Conservation (phyloP, 805 yeast species). For the Starmera dryadoides region DNA sequence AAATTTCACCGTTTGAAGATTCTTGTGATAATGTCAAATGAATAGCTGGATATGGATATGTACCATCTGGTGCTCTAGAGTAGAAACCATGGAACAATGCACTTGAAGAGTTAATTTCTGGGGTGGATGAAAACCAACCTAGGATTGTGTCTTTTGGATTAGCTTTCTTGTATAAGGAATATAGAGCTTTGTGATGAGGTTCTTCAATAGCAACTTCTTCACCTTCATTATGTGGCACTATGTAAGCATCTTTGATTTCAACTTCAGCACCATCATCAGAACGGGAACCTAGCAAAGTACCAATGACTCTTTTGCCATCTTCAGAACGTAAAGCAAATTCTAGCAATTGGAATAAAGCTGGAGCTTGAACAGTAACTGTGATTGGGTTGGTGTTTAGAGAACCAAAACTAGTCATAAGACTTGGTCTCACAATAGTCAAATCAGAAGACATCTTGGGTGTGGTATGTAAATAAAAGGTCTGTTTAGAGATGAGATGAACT, state of each 20-base stretch:
- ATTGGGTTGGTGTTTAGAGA: constrained; percentile 33
- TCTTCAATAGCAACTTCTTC: constrained; percentile 75
- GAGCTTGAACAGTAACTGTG: constrained; percentile 51
- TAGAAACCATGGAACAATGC: constrained; percentile 79
- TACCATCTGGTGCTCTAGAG: constrained; percentile 59
- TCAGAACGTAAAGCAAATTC: constrained; percentile 60
- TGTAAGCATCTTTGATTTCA: constrained; percentile 67
- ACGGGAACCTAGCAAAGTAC: constrained; percentile 74
- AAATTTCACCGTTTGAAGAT: constrained; percentile 35
- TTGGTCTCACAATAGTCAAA: constrained; percentile 22
- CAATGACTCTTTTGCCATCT: constrained; percentile 60
- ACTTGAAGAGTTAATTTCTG: constrained; percentile 59
- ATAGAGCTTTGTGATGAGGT: constrained; percentile 64
- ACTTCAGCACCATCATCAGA: constrained; percentile 77
- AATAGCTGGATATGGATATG: constrained; percentile 70
- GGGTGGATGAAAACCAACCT: constrained; percentile 75
- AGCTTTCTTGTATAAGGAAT: constrained; percentile 64
- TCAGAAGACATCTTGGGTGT: constrained; percentile 13
- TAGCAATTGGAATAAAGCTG: constrained; percentile 70
- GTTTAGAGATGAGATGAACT: too few relatives aligned
- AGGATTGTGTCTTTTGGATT: constrained; percentile 72
- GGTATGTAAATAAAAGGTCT: neutral
- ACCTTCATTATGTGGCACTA: constrained; percentile 76
- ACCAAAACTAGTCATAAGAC: constrained; percentile 13
- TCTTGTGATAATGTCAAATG: constrained; percentile 64